A percentile compares a stretch with the other conserved stretches of the same genome.
These are phyloP conservation scores for Saposhnikovia divaricata DNA, from an alignment of 129 eudicot species.

Conservation along the genomic window DNA sequence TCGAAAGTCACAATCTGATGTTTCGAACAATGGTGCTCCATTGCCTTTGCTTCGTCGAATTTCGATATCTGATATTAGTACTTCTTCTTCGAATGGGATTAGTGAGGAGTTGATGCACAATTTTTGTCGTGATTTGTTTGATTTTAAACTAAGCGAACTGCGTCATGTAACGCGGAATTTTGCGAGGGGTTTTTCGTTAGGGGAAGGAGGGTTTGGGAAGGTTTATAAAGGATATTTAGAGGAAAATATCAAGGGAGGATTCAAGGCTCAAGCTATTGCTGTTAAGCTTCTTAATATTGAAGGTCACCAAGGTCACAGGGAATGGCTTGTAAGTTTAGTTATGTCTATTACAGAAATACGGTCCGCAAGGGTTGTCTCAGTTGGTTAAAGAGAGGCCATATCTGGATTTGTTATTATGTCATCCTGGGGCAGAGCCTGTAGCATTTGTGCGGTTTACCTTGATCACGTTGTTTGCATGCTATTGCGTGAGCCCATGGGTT, in stretches of 20 bases:
- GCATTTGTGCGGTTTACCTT: too few relatives aligned
- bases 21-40: conserved; percentile 52
- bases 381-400: too few relatives aligned
- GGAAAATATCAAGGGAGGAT: conserved; percentile 51
- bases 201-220: conserved; percentile 94
- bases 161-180: conserved; percentile 67
- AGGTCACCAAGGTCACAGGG: conserved; percentile 91
- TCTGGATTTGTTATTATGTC: too few relatives aligned
- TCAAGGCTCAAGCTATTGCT: conserved; percentile 93
- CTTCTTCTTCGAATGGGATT: conserved; percentile 59
- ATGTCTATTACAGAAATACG: not conserved
- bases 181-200: conserved; percentile 60
- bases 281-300: conserved; percentile 93
- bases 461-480: too few relatives aligned
- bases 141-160: conserved; percentile 52
- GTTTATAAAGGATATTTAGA: conserved; percentile 86
- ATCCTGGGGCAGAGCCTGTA: too few relatives aligned
- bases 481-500: too few relatives aligned
- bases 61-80: conserved; percentile 62
- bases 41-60: conserved; percentile 60
- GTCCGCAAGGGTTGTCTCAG: too few relatives aligned
- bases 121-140: conserved; percentile 68
- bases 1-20: conserved; percentile 45
- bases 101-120: conserved; percentile 69
- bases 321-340: conserved; percentile 78